These are phyloP conservation scores for Purpureocillium takamizusanense DNA, from an alignment of 2,329 filamentous ascomycete species.

Conservation along the genomic window DNA sequence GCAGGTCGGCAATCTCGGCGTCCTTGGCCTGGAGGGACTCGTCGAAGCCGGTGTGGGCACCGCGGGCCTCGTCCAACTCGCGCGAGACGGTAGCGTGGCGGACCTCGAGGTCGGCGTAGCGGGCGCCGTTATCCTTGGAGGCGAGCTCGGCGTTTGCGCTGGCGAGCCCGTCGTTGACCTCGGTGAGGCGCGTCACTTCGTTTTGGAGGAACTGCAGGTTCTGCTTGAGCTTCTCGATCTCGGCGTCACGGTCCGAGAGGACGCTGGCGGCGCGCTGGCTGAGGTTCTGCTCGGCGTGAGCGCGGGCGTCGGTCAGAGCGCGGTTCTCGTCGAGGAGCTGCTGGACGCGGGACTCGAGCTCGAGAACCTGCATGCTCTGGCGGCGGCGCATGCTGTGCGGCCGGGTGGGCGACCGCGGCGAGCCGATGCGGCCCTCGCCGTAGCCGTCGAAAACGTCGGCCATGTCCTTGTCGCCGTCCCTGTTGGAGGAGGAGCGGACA, in stretches of 20 bases:
- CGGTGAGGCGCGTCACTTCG: conserved; percentile 70
- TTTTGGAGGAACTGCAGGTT: conserved; percentile 72
- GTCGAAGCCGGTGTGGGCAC: conserved; percentile 52
- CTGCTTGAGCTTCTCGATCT: conserved; percentile 75
- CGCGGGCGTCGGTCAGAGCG: conserved; percentile 62
- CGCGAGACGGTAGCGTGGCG: conserved; percentile 57
- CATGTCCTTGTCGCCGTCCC: conserved; percentile 55
- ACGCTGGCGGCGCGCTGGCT: conserved; percentile 59
- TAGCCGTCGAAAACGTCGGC: conserved; percentile 90
- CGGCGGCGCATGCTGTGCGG: conserved; percentile 93
- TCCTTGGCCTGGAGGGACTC: conserved; percentile 73
- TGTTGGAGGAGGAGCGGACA: conserved; percentile 56
- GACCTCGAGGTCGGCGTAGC: conserved; percentile 57
- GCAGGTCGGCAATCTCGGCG: conserved; percentile 69
- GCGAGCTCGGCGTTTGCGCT: conserved; percentile 71
- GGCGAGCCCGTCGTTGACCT: conserved; percentile 72
- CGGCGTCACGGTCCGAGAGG: conserved; percentile 72
- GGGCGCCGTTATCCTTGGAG: conserved; percentile 59
- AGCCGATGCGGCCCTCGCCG: conserved; percentile 78
- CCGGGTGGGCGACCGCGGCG: conserved; percentile 84
- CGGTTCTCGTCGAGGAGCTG: conserved; percentile 81
- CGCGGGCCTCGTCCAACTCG: conserved; percentile 61
- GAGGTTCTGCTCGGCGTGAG: conserved; percentile 57
- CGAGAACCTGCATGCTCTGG: conserved; percentile 94
- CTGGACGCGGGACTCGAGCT: conserved; percentile 79